A percentile compares a stretch with the other conserved stretches of the same genome.
Conservation (phyloP, 108 stramenopile genomes). For the Epipyxis sp. region DNA sequence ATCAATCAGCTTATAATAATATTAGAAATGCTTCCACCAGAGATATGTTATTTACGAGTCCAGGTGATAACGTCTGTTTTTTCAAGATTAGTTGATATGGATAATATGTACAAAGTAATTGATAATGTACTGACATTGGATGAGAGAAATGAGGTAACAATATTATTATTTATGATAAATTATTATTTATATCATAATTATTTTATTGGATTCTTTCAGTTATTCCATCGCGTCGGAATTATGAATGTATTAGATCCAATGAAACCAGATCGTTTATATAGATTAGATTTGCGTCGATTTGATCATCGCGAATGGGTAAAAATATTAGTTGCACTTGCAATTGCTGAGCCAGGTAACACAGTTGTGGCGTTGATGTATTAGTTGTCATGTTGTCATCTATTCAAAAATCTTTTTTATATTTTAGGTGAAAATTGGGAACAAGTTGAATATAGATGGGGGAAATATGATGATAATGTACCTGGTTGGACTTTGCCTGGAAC, state of each 20-base stretch:
- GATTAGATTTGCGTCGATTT: slow-evolving; percentile 29
- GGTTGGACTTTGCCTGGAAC: slow-evolving; percentile 22
- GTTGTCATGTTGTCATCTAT: too few species aligned
- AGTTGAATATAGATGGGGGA: slow-evolving; percentile 28
- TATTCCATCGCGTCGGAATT: slow-evolving; percentile 23
- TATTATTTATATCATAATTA: too few species aligned
- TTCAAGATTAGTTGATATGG: slow-evolving; percentile 13
- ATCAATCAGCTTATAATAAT: not conserved
- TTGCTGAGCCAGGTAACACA: slow-evolving; percentile 30
- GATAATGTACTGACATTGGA: not conserved
- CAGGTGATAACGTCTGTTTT: not conserved
- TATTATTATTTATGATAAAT: too few species aligned
- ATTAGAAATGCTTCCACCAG: slow-evolving; percentile 3
- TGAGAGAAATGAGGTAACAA: slow-evolving; percentile 12
- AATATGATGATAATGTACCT: slow-evolving; percentile 24
- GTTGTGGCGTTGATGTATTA: too few species aligned
- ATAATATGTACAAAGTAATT: not conserved
- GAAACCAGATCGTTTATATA: slow-evolving; percentile 21
- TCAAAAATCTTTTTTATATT: too few species aligned
- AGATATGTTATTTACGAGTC: slow-evolving; percentile 1
- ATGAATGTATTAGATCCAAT: slow-evolving; percentile 29
- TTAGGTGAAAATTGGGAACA: slow-evolving; percentile 32
- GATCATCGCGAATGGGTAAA: slow-evolving; percentile 32
- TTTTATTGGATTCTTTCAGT: too few species aligned
- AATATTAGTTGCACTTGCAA: slow-evolving; percentile 17